These are phyloP conservation scores for Fusarium sublunatum DNA, from an alignment of 2,329 filamentous ascomycete species.

Conservation along the genomic window DNA sequence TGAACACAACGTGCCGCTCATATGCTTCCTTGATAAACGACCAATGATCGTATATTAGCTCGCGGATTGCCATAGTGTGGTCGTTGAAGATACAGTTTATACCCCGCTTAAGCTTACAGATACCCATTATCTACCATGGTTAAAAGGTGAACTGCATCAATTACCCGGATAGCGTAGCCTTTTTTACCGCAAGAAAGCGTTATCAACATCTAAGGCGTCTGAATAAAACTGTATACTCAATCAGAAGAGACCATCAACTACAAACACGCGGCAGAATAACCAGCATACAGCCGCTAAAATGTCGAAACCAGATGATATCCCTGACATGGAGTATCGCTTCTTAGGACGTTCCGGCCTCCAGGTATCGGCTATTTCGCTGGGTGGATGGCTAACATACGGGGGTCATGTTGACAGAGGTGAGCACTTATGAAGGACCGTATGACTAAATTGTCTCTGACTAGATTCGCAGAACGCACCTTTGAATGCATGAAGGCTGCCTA, in stretches of 20 bases:
- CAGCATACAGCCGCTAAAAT: constrained; percentile 42
- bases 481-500: constrained; percentile 71
- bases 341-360: constrained; percentile 78
- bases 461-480: constrained; percentile 58
- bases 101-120: constrained; percentile 28
- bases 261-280: not conserved
- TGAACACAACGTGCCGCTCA: not conserved
- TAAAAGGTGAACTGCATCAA: not conserved
- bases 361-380: constrained; percentile 78
- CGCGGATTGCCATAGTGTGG: not conserved
- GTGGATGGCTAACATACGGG: constrained; percentile 79
- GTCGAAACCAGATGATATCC: constrained; percentile 57
- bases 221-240: not conserved
- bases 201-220: constrained; percentile 11
- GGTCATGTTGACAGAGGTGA: constrained; percentile 76
- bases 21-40: not conserved
- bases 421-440: constrained; percentile 16
- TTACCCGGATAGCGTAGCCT: constrained; percentile 3
- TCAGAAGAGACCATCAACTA: not conserved
- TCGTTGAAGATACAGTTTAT: not conserved
- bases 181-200: constrained; percentile 5
- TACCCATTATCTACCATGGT: not conserved
- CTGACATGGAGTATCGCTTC: constrained; percentile 76
- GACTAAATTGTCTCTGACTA: constrained; percentile 12
- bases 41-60: not conserved